phyloP scores from a whole-genome alignment of 208 protist genomes.

The Leishmania turanica region DNA sequence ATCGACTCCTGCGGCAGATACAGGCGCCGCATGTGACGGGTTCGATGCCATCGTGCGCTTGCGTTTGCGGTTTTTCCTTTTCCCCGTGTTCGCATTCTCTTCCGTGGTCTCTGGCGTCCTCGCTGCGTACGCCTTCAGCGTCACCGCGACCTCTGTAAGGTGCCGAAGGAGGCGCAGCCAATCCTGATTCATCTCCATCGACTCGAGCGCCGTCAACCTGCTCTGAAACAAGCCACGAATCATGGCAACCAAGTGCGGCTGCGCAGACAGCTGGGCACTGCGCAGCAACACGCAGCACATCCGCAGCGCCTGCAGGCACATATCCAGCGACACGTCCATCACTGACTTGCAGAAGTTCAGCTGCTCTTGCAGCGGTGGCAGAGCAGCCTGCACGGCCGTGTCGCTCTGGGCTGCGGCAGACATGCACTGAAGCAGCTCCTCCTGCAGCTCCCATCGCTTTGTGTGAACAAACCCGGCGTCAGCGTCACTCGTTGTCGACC shows the following conservation, averaged over 20 bases:
- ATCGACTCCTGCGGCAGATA: background rate
- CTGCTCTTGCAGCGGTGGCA: conserved; percentile 59
- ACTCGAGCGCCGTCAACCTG: conserved; percentile 36
- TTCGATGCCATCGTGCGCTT: conserved; percentile 1
- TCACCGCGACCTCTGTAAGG: conserved; percentile 65
- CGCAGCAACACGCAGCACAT: conserved; percentile 63
- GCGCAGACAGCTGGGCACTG: conserved; percentile 13
- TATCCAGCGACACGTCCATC: conserved; percentile 68
- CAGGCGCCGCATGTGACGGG: background rate
- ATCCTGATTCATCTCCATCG: conserved; percentile 70
- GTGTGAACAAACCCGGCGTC: conserved; percentile 40
- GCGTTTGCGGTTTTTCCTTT: conserved; percentile 8
- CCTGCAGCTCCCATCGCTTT: conserved; percentile 58
- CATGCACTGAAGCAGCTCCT: conserved; percentile 83
- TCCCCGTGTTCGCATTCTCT: background rate
- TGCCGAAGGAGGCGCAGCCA: conserved; percentile 82
- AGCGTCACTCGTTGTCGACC: background rate
- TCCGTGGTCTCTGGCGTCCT: background rate
- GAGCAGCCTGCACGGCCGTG: conserved; percentile 22
- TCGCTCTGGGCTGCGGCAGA: conserved; percentile 36
- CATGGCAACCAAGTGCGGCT: conserved; percentile 24
- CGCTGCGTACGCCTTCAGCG: conserved; percentile 43
- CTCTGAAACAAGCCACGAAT: conserved; percentile 36
- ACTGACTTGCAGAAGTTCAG: conserved; percentile 67
- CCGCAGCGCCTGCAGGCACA: conserved; percentile 65